Base-by-base conservation (phyloP, 2,329 filamentous ascomycete species). In the Lasiodiplodia sp. region DNA sequence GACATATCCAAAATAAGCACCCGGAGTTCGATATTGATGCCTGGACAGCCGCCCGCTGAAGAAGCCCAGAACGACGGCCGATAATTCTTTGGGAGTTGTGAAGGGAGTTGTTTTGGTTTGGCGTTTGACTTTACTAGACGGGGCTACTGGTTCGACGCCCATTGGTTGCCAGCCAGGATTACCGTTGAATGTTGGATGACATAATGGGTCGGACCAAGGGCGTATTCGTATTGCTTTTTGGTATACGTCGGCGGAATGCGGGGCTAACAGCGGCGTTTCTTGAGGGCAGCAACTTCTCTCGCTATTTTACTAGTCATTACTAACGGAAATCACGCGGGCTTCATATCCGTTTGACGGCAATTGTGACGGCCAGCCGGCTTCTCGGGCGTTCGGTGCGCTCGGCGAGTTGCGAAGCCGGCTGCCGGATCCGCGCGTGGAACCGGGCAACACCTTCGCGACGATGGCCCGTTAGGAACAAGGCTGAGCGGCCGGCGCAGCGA, bases 1-100 rank as follows among this genome's bases (percentile, higher is more conserved):
- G 65, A 2, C 65, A 67, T 51, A 21, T 67, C 8, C 51, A 37
- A 31, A 58, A 67, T 4, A 58, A 67, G 21, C 65, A 67, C 25
- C 47, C 53, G 14, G 65, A 21, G 3, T 25, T 51, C 53, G 23
- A 58, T 28, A 3, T 58, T 12, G 44, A 37, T 4, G 12, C 21
- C n/a, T 47, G 37, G 18, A 12, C 12, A 14, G 16, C 25, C n/a
- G 11, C 18, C 31, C 31, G 31, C 8, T 34, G 31, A 10, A 4
- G 18, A 8, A 8, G 3, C 7, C 12, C 12, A 14, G 34, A 10
- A 38, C 6, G 23, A 38, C 4, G 44, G 18, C 11, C 11, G 3
- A 44, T 47, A 10, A 52, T 52, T 47, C n/a, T 47, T 34, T 34
- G 31, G 44, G 44, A 47, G n/a, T 21, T 47, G 44, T 47, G 7